Evolutionary conservation across 306 rosid genomes (phyloP).

Genomic region (Nissolia schottii): DNA sequence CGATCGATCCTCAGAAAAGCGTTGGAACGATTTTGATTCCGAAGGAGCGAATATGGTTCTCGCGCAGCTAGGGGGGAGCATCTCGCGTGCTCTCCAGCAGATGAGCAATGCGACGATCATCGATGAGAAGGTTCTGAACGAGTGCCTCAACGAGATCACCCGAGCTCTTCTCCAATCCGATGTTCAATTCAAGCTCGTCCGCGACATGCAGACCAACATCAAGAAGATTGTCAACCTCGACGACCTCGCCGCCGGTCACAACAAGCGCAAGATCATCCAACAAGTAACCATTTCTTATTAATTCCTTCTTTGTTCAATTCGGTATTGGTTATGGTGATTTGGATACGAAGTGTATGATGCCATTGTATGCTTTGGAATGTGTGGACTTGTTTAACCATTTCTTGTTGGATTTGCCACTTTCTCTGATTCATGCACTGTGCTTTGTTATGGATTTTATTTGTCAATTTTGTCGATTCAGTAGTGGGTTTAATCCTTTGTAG

Average conservation of each 20-base stretch:
- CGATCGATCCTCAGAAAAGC: neutral
- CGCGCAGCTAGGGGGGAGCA: conserved; percentile 87
- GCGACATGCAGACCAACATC: conserved; percentile 82
- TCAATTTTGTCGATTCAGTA: neutral
- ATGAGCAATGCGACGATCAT: conserved; percentile 92
- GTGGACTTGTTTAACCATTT: neutral
- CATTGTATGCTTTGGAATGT: neutral
- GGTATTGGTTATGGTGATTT: neutral
- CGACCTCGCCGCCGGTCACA: conserved; percentile 86
- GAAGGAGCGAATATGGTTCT: conserved; percentile 61
- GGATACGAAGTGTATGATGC: neutral
- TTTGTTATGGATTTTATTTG: neutral
- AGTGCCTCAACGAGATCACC: conserved; percentile 86
- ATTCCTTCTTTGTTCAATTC: neutral
- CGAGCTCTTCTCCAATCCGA: conserved; percentile 91
- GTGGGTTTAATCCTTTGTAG: neutral
- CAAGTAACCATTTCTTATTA: conserved; percentile 39
- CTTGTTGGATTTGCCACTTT: neutral
- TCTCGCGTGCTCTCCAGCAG: conserved; percentile 92
- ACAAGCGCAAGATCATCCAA: conserved; percentile 85
- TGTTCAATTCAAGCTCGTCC: conserved; percentile 89
- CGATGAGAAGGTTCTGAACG: conserved; percentile 84
- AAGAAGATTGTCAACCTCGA: conserved; percentile 84
- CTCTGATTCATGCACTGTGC: neutral
- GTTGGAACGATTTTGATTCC: neutral